phyloP scores from a whole-genome alignment of 2,329 filamentous ascomycete genomes.

The Harringtonia aguacate region DNA sequence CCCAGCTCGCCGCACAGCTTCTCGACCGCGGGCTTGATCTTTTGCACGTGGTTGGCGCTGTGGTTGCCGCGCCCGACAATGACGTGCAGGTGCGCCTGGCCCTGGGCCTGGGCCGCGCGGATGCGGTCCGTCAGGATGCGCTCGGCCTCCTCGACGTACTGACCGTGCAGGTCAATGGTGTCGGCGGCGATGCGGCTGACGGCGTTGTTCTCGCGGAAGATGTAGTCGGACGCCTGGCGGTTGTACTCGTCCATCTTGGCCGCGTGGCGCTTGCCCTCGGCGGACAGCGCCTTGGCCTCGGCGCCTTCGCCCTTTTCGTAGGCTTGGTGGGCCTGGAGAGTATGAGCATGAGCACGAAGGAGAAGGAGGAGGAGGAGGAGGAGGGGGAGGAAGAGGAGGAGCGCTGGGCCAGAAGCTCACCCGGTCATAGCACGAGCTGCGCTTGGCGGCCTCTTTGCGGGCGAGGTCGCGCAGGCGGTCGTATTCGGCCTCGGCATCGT shows the following conservation, averaged over 20 bases:
- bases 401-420: conserved; percentile 29
- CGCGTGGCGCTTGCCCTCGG: conserved; percentile 77
- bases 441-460: conserved; percentile 68
- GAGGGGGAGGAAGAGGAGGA: background rate
- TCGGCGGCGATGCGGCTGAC: conserved; percentile 62
- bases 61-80: conserved; percentile 97
- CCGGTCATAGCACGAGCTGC: conserved; percentile 64
- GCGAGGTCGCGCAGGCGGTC: conserved; percentile 81
- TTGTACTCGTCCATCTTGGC: conserved; percentile 82
- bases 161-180: conserved; percentile 88
- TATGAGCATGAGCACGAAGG: background rate
- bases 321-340: conserved; percentile 57
- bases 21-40: conserved; percentile 92
- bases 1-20: conserved; percentile 74
- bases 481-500: conserved; percentile 73
- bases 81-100: conserved; percentile 78
- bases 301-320: conserved; percentile 77
- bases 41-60: conserved; percentile 70
- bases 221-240: conserved; percentile 81
- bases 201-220: conserved; percentile 92
- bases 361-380: background rate
- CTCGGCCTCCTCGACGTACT: conserved; percentile 91
- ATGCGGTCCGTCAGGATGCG: conserved; percentile 82
- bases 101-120: conserved; percentile 58
- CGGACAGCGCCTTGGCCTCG: conserved; percentile 69